These are phyloP conservation scores for Echinosophora koreensis DNA, from an alignment of 306 rosid species.

Conservation along the genomic window DNA sequence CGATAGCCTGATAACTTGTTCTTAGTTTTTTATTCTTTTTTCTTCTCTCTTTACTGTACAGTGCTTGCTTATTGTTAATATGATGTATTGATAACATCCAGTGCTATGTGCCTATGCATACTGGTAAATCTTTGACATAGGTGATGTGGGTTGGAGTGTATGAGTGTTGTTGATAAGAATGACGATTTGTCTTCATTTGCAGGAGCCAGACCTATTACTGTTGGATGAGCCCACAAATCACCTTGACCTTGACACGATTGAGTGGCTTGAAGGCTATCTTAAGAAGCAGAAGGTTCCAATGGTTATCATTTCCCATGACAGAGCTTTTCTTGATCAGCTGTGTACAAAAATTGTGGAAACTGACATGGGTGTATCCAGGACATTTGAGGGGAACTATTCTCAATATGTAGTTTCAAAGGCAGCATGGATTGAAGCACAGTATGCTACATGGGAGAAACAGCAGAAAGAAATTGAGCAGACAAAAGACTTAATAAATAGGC, in stretches of 20 bases:
- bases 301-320: slow-evolving; percentile 96
- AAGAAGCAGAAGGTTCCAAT: slow-evolving; percentile 91
- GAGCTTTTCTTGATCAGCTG: slow-evolving; percentile 97
- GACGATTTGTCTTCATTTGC: slow-evolving; percentile 48
- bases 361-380: slow-evolving; percentile 90
- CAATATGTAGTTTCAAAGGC: slow-evolving; percentile 76
- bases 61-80: slow-evolving; percentile 24
- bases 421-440: slow-evolving; percentile 86
- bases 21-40: background rate
- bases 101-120: background rate
- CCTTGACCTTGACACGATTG: slow-evolving; percentile 96
- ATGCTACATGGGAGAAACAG: slow-evolving; percentile 98
- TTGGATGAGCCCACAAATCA: slow-evolving; percentile 97
- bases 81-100: slow-evolving; percentile 1
- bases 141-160: slow-evolving; percentile 20
- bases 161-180: slow-evolving; percentile 22
- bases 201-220: slow-evolving; percentile 96
- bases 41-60: background rate
- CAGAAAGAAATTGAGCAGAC: slow-evolving; percentile 94
- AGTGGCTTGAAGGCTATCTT: slow-evolving; percentile 95
- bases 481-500: slow-evolving; percentile 76
- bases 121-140: slow-evolving; percentile 23
- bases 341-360: slow-evolving; percentile 99
- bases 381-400: slow-evolving; percentile 87
- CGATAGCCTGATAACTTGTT: background rate